Base-by-base conservation (phyloP, 2,329 filamentous ascomycete species). In the Aspergillus fructus region DNA sequence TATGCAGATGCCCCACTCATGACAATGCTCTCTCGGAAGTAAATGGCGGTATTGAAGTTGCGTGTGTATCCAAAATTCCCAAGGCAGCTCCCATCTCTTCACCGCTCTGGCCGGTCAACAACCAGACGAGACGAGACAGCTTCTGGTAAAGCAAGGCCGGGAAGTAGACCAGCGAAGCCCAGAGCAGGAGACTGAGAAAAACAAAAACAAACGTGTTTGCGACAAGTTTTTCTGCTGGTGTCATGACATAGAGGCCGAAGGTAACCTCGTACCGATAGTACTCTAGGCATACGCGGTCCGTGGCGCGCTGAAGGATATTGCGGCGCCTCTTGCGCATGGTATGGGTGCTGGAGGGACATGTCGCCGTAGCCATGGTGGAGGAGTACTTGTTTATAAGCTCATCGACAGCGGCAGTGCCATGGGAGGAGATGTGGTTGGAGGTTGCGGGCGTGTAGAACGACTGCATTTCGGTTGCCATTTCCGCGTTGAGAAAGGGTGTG, bases 211-310 rank as follows among this genome's bases (percentile, higher is more conserved):
- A 73, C 5, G 68, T 65, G 58, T 79, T 78, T 56, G 76, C 69
- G 11, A 75, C 68, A 8, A 74, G 60, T 56, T 78, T 80, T 62
- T 80, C 77, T 47, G 64, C 69, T 1, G 75, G 69, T 0, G 74
- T 78, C 73, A 80, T 71, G 23, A 78, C 68, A 59, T 79, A 79
- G 6, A 76, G 63, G 5, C 74, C 73, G 55, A 75, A 78, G 3
- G 77, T 79, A 47, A 79, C 76, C 62, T 80, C 76, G 59, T 79
- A 79, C 53, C 72, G 76, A 60, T 79, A 78, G 55, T 79, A 79
- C 63, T 71, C 72, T 21, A 79, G 71, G 33, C 71, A 70, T 52
- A 75, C 47, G 37, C 68, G 69, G 59, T 76, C 71, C 30, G 64
- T 30, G 42, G 64, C 33, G 13, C 70, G 71, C 47, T 67, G 68